phyloP scores from a whole-genome alignment of 306 rosid genomes.

The Rosa persica region DNA sequence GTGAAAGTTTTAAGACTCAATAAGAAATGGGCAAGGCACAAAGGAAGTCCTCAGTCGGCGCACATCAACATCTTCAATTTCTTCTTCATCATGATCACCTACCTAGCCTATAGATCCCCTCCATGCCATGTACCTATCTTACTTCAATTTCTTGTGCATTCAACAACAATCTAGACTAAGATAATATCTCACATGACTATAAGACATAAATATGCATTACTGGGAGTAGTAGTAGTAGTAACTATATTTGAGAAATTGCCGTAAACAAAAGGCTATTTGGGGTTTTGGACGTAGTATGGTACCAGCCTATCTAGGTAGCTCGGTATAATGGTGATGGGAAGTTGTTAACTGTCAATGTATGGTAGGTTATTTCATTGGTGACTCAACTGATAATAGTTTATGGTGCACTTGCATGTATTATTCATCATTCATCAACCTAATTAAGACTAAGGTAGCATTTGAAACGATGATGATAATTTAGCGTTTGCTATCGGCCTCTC shows the following conservation, averaged over 20 bases:
- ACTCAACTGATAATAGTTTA: neutral
- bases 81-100: neutral
- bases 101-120: neutral
- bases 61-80: slow-evolving; percentile 25
- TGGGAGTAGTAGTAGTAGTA: neutral
- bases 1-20: slow-evolving; percentile 30
- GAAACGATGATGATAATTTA: neutral
- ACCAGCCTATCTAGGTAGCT: neutral
- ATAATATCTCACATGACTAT: slow-evolving; percentile 1
- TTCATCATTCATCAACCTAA: neutral
- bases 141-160: neutral
- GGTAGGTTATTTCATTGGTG: slow-evolving; percentile 2
- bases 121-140: slow-evolving; percentile 1
- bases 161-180: slow-evolving; percentile 6
- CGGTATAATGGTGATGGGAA: slow-evolving; percentile 10
- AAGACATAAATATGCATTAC: neutral
- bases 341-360: slow-evolving; percentile 10
- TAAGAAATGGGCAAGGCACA: slow-evolving; percentile 24
- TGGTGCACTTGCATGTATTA: neutral
- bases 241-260: neutral
- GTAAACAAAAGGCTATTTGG: neutral
- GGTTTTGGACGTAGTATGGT: neutral
- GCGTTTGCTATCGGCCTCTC: neutral
- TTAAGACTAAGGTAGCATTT: neutral
- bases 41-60: slow-evolving; percentile 26